phyloP scores from a whole-genome alignment of 1,284 basidiomycete species.

The Fomitopsis palustris region DNA sequence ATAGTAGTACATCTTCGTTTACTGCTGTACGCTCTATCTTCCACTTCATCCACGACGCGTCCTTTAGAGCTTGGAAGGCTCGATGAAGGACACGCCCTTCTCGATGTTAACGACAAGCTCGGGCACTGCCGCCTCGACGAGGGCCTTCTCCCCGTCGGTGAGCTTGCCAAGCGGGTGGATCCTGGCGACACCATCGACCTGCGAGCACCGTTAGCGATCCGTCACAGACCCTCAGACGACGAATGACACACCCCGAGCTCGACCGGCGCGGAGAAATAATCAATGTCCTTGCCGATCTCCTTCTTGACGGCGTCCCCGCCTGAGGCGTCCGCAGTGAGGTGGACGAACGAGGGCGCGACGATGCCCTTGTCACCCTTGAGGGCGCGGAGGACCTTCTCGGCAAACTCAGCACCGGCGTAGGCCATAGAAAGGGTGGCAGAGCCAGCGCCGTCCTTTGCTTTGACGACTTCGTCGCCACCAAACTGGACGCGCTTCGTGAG shows the following conservation, averaged over 20 bases:
- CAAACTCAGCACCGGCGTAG: constrained; percentile 77
- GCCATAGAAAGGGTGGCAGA: constrained; percentile 80
- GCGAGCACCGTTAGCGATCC: constrained; percentile 1
- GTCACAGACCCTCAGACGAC: neutral
- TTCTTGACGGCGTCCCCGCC: constrained; percentile 62
- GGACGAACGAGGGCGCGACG: constrained; percentile 82
- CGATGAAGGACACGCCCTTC: constrained; percentile 33
- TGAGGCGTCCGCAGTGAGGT: constrained; percentile 72
- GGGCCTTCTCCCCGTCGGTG: constrained; percentile 67
- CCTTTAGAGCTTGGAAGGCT: constrained; percentile 6
- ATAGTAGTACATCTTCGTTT: constrained; percentile 1
- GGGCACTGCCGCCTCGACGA: constrained; percentile 78
- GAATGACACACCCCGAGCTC: constrained; percentile 70
- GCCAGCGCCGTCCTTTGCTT: constrained; percentile 78
- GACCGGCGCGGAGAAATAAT: constrained; percentile 83
- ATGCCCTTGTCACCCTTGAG: constrained; percentile 87
- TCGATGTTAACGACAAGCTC: constrained; percentile 81
- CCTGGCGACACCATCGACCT: constrained; percentile 80
- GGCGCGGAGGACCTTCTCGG: constrained; percentile 79
- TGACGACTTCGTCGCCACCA: constrained; percentile 79
- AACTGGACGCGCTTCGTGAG: constrained; percentile 72
- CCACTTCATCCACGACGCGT: neutral
- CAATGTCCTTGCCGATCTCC: constrained; percentile 65
- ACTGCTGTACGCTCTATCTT: neutral
- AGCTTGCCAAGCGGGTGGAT: constrained; percentile 77